Evolutionary conservation across 352 stramenopile species (phyloP), one percentile per base, ranked within the genome.

Genomic region (Globisporangium acanthophoron): DNA sequence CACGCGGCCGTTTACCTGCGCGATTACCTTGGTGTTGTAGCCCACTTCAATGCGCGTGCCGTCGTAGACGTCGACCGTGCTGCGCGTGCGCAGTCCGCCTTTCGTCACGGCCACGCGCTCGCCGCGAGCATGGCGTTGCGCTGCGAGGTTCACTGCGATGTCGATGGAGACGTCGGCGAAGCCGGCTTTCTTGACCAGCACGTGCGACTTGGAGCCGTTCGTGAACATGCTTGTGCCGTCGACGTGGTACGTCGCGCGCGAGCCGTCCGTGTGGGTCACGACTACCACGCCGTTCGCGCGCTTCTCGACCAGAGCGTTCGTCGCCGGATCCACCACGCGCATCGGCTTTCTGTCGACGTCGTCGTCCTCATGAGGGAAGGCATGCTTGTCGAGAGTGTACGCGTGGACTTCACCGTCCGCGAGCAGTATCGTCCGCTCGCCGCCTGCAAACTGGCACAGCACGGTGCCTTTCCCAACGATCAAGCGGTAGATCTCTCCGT

Each of bases 1-100:
- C 33, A 90, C 68, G 39, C 76, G 71, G 37, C 80, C 83, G 56
- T 90, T 88, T 31, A 92, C 80, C 33, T 88, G 75, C 2, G 83
- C 83, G 13, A 86, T 79, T 5, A 92, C 77, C 45, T 83, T 83
- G 27, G 83, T 90, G 52, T 92, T 87, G 62, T 92, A 92, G 46
- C 74, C 73, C 37, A 88, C 62, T 41, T 87, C 69, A 5, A 90
- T 60, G n/a, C 58, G 39, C 13, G 83, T 88, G 55, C 80, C 83
- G 21, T 92, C 78, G 20, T 73, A 68, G 6, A 71, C 46, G 11
- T 75, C 70, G 15, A 89, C 59, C 41, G 80, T 56, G 56, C 70
- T 85, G 15, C 83, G 76, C 0, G 71, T 70, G 16, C 80, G 80
- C 21, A 90, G 57, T 3, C 83, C 83, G 18, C 83, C 80, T 48